Conservation (phyloP, 805 yeast species). For the Kluyveromyces nonfermentans region DNA sequence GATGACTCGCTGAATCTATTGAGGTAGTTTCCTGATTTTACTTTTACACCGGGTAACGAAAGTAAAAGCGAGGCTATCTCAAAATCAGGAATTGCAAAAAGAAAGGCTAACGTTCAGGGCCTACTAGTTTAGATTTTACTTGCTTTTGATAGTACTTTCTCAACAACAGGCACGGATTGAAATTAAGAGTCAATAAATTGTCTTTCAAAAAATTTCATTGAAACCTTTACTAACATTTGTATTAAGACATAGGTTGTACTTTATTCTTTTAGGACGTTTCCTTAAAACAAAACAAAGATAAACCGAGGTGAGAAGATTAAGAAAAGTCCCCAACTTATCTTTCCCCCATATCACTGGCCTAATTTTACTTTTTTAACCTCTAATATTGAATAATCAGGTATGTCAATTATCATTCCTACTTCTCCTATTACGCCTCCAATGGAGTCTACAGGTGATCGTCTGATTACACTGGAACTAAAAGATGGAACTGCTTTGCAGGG, state of each 20-base stretch:
- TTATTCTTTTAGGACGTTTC: not conserved
- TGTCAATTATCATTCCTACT: slow-evolving; percentile 43
- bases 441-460: slow-evolving; percentile 70
- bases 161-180: not conserved
- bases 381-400: slow-evolving; percentile 6
- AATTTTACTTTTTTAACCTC: not conserved
- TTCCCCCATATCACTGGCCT: not conserved
- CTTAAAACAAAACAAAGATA: not conserved
- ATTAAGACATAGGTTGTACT: not conserved
- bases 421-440: slow-evolving; percentile 87
- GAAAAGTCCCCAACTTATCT: too few relatives aligned
- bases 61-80: not conserved
- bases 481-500: slow-evolving; percentile 86
- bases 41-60: not conserved
- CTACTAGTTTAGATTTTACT: not conserved
- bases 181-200: not conserved
- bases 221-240: not conserved
- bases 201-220: not conserved
- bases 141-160: not conserved
- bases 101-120: not conserved
- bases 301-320: not conserved
- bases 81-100: too few relatives aligned
- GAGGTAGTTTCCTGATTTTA: too few relatives aligned
- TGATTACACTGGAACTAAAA: slow-evolving; percentile 81
- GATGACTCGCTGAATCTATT: too few relatives aligned